phyloP scores from a whole-genome alignment of 768 basidiomycete species.

The Bullera alba region DNA sequence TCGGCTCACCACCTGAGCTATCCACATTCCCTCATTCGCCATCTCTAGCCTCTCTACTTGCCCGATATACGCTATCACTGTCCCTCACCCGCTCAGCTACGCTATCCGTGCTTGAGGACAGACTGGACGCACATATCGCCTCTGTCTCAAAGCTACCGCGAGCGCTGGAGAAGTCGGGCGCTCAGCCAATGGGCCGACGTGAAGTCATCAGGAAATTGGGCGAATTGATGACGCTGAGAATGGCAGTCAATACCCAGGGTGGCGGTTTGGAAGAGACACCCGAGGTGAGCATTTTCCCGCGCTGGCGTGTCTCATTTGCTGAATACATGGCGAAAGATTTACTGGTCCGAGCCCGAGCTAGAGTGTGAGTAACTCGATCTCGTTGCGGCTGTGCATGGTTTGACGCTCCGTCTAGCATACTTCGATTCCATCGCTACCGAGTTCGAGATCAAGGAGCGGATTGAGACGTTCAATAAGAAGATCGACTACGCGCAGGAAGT shows the following conservation, averaged over 20 bases:
- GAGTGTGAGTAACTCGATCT: conserved; percentile 57
- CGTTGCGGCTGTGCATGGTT: background rate
- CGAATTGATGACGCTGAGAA: conserved; percentile 81
- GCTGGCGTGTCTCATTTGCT: background rate
- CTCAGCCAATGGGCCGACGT: conserved; percentile 70
- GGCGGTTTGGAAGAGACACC: conserved; percentile 45
- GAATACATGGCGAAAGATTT: conserved; percentile 63
- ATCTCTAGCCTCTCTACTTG: conserved; percentile 66
- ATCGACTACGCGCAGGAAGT: conserved; percentile 57
- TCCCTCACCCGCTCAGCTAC: conserved; percentile 83
- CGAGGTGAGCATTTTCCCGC: conserved; percentile 20
- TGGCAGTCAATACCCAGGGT: conserved; percentile 68
- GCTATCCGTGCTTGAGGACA: conserved; percentile 75
- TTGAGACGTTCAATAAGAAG: conserved; percentile 78
- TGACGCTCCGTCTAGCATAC: conserved; percentile 52
- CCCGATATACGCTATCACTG: conserved; percentile 85
- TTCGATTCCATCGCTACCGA: conserved; percentile 80
- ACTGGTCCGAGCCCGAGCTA: conserved; percentile 87
- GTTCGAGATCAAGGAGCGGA: conserved; percentile 75
- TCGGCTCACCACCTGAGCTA: conserved; percentile 64
- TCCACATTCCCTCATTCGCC: conserved; percentile 50
- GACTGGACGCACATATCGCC: conserved; percentile 72
- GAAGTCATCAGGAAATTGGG: conserved; percentile 89
- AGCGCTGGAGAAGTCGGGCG: conserved; percentile 67
- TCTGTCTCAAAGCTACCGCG: conserved; percentile 75